Conservation (phyloP, 768 basidiomycete species). For the Mycena metata region DNA sequence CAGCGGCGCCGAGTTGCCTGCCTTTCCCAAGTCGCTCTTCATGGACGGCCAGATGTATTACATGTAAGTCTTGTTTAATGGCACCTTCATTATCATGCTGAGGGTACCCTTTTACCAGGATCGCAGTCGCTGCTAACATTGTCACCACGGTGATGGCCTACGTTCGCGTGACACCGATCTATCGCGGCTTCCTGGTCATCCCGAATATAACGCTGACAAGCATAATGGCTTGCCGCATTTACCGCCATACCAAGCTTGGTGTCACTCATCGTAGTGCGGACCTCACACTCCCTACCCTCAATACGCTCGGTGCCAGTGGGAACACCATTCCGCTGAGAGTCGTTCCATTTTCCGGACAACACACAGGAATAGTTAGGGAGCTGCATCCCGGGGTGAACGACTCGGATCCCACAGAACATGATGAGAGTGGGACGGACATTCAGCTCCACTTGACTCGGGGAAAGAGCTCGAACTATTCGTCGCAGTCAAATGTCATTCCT, state of each 20-base stretch:
- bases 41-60: conserved; percentile 50
- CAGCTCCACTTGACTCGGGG: no score
- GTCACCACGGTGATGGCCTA: conserved; percentile 16
- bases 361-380: background rate
- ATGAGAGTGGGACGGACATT: no score
- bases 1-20: conserved; percentile 44
- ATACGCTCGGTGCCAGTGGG: background rate
- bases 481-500: no score
- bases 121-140: conserved; percentile 34
- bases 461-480: no score
- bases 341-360: background rate
- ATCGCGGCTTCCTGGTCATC: conserved; percentile 13
- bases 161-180: background rate
- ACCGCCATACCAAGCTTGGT: conserved; percentile 19
- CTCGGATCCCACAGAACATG: no score
- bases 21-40: conserved; percentile 45
- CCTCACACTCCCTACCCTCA: conserved; percentile 4
- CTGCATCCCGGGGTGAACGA: background rate
- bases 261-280: background rate
- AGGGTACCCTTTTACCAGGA: conserved; percentile 18
- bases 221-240: conserved; percentile 27
- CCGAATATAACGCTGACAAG: conserved; percentile 21
- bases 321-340: background rate
- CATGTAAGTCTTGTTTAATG: conserved; percentile 41
- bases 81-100: background rate